Conservation (phyloP, 2,329 filamentous ascomycete genomes). For the Bipolaris gigantea region DNA sequence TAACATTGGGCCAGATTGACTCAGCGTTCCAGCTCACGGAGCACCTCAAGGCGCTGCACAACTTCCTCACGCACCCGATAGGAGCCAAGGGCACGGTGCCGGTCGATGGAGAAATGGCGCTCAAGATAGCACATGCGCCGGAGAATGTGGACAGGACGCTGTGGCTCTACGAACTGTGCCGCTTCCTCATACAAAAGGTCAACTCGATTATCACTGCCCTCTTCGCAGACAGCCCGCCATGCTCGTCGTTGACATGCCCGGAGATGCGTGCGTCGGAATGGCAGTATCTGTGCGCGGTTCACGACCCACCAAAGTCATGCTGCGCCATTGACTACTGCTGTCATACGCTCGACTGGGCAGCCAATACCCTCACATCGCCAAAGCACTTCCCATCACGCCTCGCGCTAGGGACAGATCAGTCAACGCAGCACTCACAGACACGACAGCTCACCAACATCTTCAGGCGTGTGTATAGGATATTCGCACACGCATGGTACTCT, state of each 20-base stretch:
- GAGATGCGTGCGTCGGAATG: constrained; percentile 99
- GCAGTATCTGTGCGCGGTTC: constrained; percentile 98
- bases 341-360: constrained; percentile 97
- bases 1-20: constrained; percentile 68
- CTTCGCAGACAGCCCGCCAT: constrained; percentile 86
- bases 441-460: constrained; percentile 95
- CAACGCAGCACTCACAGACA: constrained; percentile 56
- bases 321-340: constrained; percentile 99
- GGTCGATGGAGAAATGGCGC: constrained; percentile 74
- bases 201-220: constrained; percentile 92
- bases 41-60: constrained; percentile 90
- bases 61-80: constrained; percentile 70
- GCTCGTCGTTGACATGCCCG: constrained; percentile 84
- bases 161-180: constrained; percentile 97
- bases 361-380: constrained; percentile 87
- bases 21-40: constrained; percentile 97
- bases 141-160: constrained; percentile 80
- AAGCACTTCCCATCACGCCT: constrained; percentile 94
- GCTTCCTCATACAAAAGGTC: constrained; percentile 91
- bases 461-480: constrained; percentile 89
- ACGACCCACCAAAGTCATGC: constrained; percentile 94
- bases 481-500: constrained; percentile 98
- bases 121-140: constrained; percentile 76
- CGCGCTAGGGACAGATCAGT: constrained; percentile 54
- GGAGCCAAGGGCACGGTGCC: constrained; percentile 62